Evolutionary conservation across 805 yeast genomes (phyloP), one percentile per base, ranked within the genome.

Genomic region (Saturnispora serradocipensis): DNA sequence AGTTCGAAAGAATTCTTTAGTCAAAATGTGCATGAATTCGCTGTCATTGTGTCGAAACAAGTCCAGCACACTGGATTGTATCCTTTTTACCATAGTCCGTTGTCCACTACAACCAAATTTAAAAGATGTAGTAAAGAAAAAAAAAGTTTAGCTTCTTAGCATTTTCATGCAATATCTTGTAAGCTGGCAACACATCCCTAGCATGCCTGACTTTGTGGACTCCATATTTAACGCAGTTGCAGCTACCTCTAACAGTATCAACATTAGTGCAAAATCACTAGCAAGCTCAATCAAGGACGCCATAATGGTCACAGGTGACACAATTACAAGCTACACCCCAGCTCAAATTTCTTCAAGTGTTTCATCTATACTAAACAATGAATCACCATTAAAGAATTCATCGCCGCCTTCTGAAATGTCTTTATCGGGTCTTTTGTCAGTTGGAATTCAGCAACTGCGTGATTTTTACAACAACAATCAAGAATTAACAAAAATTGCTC

Each of bases 1-100:
- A 9, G 68, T 63, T 25, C 60, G 53, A 51, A 67, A 70, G 20
- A 75, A 54, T 50, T 63, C 64, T 20, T 62, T 68, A 4, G 77
- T 64, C 35, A 73, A 56, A 32, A 53, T 49, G 46, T 66, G 63
- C 42, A 75, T 47, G 18, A 28, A 43, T 13, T 10, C 46, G 25
- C 43, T 39, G 44, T 56, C 53, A 18, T 55, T 57, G 18, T 53
- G 39, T 38, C 48, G 56, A 39, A 59, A 59, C 43, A 46, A 49
- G 47, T 43, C 51, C 47, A 49, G 27, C 10, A 49, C 51, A 39
- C 20, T 46, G 28, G 43, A n/a, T 27, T 46, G 43, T 40, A 35
- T 25, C 25, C 49, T 10, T 46, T 46, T 46, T 7, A 39, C 22
- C 49, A 46, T 46, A n/a, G n/a, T 46, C 16, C 39, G 22, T 28